Base-by-base conservation (phyloP, 371 early-diverging fungal species). In the Mortierella sp. region DNA sequence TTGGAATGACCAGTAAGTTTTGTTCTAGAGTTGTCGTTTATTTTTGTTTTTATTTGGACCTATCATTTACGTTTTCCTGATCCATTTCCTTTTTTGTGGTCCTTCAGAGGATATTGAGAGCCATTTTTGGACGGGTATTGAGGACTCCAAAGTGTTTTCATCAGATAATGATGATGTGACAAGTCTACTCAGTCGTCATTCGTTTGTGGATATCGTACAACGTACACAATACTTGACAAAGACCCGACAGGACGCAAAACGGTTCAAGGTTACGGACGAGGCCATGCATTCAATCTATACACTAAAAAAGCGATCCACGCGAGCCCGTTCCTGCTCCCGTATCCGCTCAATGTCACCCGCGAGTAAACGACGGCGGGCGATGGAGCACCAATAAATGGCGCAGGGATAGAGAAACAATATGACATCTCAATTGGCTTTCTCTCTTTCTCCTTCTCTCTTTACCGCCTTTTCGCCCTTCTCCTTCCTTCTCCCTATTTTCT, bases 101-200 rank as follows among this genome's bases (percentile, higher is more conserved):
- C 37, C 9, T 9, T 26, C 57, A 76, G 77, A 57, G 26, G 64
- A 64, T 0, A 68, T 65, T 6, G 52, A 64, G 43, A 48, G 47
- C 23, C 61, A n/a, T 29, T 76, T 76, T 48, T 76, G 77, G 77
- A 72, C 68, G 0, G 50, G 77, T 4, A 52, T 45, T 18, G 77
- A 76, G 19, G 77, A 76, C 50, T 9, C 30, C 37, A 57, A 26
- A 19, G 53, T 72, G 6, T 57, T 65, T 28, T 65, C 68, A 5
- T 28, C 19, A 4, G 59, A 58, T 7, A 61, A 55, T 0, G 68
- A 58, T 16, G 64, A 64, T 25, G 61, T 64, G 12, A 56, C 26
- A 2, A 57, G 46, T 1, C 18, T 76, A 28, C 43, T 62, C 14
- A 37, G 44, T 37, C 62, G 43, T 7, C 63, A 67, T 53, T 60